A percentile compares a stretch with the other conserved stretches of the same genome.
Evolutionary conservation across 2,329 filamentous ascomycete species (phyloP).

Genomic region (Penicillium frequentans): DNA sequence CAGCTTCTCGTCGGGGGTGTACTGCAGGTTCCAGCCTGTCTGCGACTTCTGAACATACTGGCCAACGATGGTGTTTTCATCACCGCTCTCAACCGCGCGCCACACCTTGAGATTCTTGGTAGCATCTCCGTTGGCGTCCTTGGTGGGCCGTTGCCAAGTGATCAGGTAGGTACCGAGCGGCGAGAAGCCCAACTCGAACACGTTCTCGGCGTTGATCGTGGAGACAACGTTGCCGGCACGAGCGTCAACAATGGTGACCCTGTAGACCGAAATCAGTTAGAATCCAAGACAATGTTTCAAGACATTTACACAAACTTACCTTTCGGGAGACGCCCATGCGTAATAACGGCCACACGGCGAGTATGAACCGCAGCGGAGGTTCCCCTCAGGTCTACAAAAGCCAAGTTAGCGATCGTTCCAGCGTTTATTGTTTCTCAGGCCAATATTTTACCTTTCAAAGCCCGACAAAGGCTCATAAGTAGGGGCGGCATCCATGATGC

Average conservation of each 20-base stretch:
- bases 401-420: not conserved
- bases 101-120: conserved; percentile 97
- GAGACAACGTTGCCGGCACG: conserved; percentile 73
- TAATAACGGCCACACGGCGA: conserved; percentile 95
- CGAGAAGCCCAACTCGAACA: conserved; percentile 94
- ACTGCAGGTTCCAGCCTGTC: conserved; percentile 96
- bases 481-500: conserved; percentile 86
- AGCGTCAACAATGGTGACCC: conserved; percentile 81
- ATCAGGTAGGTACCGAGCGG: conserved; percentile 89
- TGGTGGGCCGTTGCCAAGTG: conserved; percentile 91
- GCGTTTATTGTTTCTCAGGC: not conserved
- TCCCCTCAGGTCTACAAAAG: conserved; percentile 73
- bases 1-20: conserved; percentile 88
- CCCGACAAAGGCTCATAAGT: conserved; percentile 81
- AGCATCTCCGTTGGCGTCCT: conserved; percentile 91
- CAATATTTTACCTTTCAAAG: conserved; percentile 58
- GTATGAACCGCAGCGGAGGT: conserved; percentile 91
- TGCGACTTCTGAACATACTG: conserved; percentile 94
- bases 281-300: not conserved
- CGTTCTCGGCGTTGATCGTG: conserved; percentile 74
- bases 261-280: conserved; percentile 28
- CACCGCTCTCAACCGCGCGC: conserved; percentile 70
- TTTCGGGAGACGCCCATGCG: conserved; percentile 85
- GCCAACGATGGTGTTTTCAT: conserved; percentile 72
- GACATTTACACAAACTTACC: conserved; percentile 44